Evolutionary conservation across 495 filamentous ascomycete genomes (phyloP), one percentile per base, ranked within the genome.

Genomic region (Venustampulla echinocandica): DNA sequence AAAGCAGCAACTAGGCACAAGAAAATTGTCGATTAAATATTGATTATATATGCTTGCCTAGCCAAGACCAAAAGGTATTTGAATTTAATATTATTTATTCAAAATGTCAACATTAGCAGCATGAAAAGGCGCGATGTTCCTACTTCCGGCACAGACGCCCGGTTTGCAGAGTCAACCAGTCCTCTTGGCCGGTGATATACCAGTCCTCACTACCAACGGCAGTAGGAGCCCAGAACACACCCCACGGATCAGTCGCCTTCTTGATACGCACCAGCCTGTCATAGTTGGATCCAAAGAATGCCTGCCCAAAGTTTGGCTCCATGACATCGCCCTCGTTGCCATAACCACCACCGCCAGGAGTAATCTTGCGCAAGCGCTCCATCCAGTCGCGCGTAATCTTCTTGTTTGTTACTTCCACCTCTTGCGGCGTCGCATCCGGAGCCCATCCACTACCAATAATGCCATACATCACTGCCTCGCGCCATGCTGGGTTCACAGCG

Each of bases 121-220:
- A n/a, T n/a, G n/a, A n/a, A n/a, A n/a, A n/a, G n/a, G n/a, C n/a
- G n/a, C n/a, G n/a, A n/a, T n/a, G n/a, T n/a, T n/a, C n/a, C n/a
- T 30, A 30, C 27, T 30, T 30, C 27, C 27, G 9, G 17, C 34
- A 37, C 9, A 37, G 34, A 10, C 15, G 9, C 6, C 34, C 34
- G 17, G 9, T 37, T 37, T 37, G 34, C 9, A 17, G 5, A 17
- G 34, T 9, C 9, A 37, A 15, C 9, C 34, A 9, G 6, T 9
- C 17, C 9, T 10, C 9, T 18, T 37, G 34, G 15, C 34, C 34
- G 5, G 34, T 37, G 17, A 37, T 18, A 15, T 37, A 37, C 78
- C 79, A 83, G 15, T 64, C 63, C 35, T 82, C 80, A 44, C 73
- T 76, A 1, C 79, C 79, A 2, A 83, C 79, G 11, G 70, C 77